Conservation (phyloP, 192 early-diverging fungal species). For the Piromyces sp. region DNA sequence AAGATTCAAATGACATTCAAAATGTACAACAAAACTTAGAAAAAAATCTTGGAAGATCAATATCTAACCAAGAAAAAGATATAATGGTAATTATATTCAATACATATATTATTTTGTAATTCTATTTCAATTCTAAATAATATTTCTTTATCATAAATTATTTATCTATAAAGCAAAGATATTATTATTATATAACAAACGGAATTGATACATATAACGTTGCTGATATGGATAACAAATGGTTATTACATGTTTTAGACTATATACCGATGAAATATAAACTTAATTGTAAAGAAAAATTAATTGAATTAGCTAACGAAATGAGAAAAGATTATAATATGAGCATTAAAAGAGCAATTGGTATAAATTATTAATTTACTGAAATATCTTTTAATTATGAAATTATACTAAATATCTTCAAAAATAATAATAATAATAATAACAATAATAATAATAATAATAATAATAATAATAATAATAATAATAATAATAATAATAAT, state of each 20-base stretch:
- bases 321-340: conserved; percentile 49
- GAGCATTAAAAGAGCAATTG: conserved; percentile 48
- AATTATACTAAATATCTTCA: too few species aligned
- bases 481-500: too few species aligned
- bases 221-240: conserved; percentile 39
- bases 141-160: too few species aligned
- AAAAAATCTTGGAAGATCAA: not conserved
- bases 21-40: conserved; percentile 2
- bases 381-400: too few species aligned
- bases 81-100: conserved; percentile 10
- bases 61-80: conserved; percentile 18
- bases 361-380: conserved; percentile 10
- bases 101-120: too few species aligned
- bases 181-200: conserved; percentile 48
- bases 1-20: conserved; percentile 12
- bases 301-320: conserved; percentile 23
- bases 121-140: too few species aligned
- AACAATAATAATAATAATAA: too few species aligned
- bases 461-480: too few species aligned
- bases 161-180: conserved; percentile 26
- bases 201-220: conserved; percentile 44
- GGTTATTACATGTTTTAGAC: conserved; percentile 33
- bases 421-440: too few species aligned
- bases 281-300: conserved; percentile 11
- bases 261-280: conserved; percentile 25